Evolutionary conservation across 192 early-diverging fungal species (phyloP).

Genomic region (Rhizoclosmatium sp.): DNA sequence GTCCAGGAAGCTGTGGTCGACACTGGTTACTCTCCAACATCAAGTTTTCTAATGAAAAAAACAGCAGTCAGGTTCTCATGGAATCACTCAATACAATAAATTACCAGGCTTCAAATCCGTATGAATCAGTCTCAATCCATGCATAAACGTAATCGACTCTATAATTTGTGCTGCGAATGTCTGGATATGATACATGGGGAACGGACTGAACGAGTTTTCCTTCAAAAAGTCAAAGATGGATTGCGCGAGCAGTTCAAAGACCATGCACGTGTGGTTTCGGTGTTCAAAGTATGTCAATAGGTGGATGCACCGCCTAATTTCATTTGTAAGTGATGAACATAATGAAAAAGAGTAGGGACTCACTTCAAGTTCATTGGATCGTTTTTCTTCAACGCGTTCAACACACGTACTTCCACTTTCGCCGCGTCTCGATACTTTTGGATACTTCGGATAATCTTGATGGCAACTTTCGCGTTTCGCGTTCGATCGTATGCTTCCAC

Average conservation of each 20-base stretch:
- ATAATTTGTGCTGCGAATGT: conserved; percentile 86
- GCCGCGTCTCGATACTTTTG: conserved; percentile 96
- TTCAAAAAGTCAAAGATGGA: conserved; percentile 97
- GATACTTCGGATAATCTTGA: conserved; percentile 93
- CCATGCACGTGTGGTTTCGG: conserved; percentile 96
- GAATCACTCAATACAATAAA: neutral
- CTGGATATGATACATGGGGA: conserved; percentile 85
- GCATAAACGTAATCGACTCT: conserved; percentile 89
- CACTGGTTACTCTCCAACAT: conserved; percentile 69
- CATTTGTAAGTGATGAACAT: conserved; percentile 6
- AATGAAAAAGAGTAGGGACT: conserved; percentile 34
- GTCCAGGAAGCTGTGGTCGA: neutral
- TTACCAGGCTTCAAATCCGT: conserved; percentile 93
- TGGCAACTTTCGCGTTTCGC: conserved; percentile 61
- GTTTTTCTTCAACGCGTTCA: conserved; percentile 76
- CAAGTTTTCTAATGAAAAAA: conserved; percentile 68
- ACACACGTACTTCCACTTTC: conserved; percentile 86
- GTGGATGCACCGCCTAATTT: conserved; percentile 85
- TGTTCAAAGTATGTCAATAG: conserved; percentile 85
- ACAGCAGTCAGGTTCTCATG: neutral
- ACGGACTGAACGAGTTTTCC: conserved; percentile 87
- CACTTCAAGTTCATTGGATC: conserved; percentile 87
- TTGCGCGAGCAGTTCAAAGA: conserved; percentile 89
- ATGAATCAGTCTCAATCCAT: conserved; percentile 86
- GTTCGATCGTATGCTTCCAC: conserved; percentile 82